Conservation (phyloP, 2,329 filamentous ascomycete species). For the Claviceps maximensis region DNA sequence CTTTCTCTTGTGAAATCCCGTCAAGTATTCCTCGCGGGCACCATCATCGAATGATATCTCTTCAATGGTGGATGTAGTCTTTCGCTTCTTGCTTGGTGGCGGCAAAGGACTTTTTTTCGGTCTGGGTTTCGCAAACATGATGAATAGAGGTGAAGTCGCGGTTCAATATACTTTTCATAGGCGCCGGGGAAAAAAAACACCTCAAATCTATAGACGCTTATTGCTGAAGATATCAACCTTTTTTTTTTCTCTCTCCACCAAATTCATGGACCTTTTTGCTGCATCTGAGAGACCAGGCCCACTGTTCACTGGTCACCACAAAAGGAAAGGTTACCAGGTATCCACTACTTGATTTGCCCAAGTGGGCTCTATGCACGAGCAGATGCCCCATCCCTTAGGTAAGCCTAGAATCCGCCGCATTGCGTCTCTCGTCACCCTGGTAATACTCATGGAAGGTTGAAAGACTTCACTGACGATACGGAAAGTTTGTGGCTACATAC, state of each 20-base stretch:
- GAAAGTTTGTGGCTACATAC: slow-evolving; percentile 1
- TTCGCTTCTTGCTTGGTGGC: slow-evolving; percentile 53
- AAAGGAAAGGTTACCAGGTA: not conserved
- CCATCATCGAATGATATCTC: slow-evolving; percentile 75
- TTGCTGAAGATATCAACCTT: not conserved
- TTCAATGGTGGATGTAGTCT: slow-evolving; percentile 46
- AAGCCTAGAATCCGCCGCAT: not conserved
- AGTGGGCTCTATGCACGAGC: not conserved
- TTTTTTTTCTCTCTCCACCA: not conserved
- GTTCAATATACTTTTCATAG: not conserved
- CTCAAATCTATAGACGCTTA: not conserved
- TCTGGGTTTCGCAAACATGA: slow-evolving; percentile 43
- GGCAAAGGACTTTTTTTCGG: slow-evolving; percentile 44
- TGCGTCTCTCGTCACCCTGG: not conserved
- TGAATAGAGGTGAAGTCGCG: not conserved
- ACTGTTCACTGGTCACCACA: not conserved
- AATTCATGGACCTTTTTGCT: not conserved
- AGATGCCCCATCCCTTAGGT: not conserved
- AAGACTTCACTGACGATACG: slow-evolving; percentile 14
- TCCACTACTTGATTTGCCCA: not conserved
- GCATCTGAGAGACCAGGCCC: not conserved
- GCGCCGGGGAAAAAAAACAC: not conserved
- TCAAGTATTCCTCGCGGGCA: slow-evolving; percentile 76
- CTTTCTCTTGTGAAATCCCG: slow-evolving; percentile 95
- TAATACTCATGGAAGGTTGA: slow-evolving; percentile 9